Conservation (phyloP, 2,329 filamentous ascomycete genomes). For the Magnaporthiopsis poae region DNA sequence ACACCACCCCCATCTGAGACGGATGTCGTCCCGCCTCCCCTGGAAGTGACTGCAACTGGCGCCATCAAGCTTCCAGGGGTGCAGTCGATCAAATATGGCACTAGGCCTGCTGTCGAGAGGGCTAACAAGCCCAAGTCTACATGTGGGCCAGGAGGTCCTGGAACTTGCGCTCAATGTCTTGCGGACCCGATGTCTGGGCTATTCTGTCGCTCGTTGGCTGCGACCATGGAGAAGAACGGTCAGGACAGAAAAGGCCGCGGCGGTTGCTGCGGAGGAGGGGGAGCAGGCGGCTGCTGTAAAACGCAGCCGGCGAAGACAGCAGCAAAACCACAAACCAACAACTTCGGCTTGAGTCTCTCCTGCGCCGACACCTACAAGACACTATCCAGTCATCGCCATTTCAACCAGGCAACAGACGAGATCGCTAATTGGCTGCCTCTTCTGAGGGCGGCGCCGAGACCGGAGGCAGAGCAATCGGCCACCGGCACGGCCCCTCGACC, state of each 20-base stretch:
- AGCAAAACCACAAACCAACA: conserved; percentile 13
- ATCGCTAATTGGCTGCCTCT: conserved; percentile 67
- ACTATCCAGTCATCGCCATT: conserved; percentile 65
- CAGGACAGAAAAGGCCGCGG: conserved; percentile 10
- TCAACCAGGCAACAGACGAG: conserved; percentile 62
- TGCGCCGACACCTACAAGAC: conserved; percentile 74
- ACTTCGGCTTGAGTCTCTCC: conserved; percentile 49
- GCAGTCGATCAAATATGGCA: conserved; percentile 23
- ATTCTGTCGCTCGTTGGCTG: conserved; percentile 73
- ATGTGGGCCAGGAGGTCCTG: conserved; percentile 60
- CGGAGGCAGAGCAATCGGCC: conserved; percentile 23
- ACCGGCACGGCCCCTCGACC: conserved; percentile 28
- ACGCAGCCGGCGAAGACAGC: conserved; percentile 11
- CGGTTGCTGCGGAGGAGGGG: conserved; percentile 55
- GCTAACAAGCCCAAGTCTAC: conserved; percentile 16
- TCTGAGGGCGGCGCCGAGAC: conserved; percentile 49
- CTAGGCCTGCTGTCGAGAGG: conserved; percentile 14
- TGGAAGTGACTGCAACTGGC: conserved; percentile 51
- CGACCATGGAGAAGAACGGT: conserved; percentile 40
- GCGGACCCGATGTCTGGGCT: conserved; percentile 69
- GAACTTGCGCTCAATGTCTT: conserved; percentile 69
- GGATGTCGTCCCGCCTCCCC: conserved; percentile 45
- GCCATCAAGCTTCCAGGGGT: conserved; percentile 49
- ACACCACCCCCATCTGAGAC: conserved; percentile 53
- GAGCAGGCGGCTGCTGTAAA: conserved; percentile 57